phyloP scores from a whole-genome alignment of 148 eudicot genomes.

The Persicaria tinctoria region DNA sequence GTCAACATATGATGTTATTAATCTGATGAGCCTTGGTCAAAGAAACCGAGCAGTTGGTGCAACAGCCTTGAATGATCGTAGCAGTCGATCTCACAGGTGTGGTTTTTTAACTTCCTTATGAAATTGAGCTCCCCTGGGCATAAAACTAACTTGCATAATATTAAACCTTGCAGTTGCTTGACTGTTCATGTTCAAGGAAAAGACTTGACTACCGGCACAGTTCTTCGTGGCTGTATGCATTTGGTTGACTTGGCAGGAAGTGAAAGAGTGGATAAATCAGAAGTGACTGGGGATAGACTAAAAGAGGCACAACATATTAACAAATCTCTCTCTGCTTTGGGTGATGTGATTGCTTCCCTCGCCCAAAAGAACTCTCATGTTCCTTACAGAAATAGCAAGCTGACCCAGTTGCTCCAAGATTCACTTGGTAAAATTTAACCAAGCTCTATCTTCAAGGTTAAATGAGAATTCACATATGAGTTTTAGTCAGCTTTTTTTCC shows the following conservation, averaged over 20 bases:
- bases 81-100: conserved; percentile 98
- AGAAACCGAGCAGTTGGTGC: conserved; percentile 91
- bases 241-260: conserved; percentile 97
- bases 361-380: conserved; percentile 92
- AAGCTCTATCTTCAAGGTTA: neutral
- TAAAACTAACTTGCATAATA: neutral
- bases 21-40: conserved; percentile 87
- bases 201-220: conserved; percentile 75
- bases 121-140: neutral
- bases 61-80: conserved; percentile 91
- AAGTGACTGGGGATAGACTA: conserved; percentile 91
- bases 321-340: conserved; percentile 91
- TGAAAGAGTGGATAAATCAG: conserved; percentile 98
- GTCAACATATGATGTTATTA: conserved; percentile 77
- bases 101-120: neutral
- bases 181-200: conserved; percentile 98
- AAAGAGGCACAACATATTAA: conserved; percentile 98
- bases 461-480: neutral
- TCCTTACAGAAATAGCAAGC: conserved; percentile 92
- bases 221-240: conserved; percentile 97
- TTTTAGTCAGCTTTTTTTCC: neutral
- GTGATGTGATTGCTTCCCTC: conserved; percentile 93
- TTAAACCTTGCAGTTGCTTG: conserved; percentile 59
- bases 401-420: conserved; percentile 93
- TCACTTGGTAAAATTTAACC: conserved; percentile 62